A percentile compares a stretch with the other conserved stretches of the same genome.
Evolutionary conservation across 768 basidiomycete genomes (phyloP).

Genomic region (Cyclocybe cylindracea): DNA sequence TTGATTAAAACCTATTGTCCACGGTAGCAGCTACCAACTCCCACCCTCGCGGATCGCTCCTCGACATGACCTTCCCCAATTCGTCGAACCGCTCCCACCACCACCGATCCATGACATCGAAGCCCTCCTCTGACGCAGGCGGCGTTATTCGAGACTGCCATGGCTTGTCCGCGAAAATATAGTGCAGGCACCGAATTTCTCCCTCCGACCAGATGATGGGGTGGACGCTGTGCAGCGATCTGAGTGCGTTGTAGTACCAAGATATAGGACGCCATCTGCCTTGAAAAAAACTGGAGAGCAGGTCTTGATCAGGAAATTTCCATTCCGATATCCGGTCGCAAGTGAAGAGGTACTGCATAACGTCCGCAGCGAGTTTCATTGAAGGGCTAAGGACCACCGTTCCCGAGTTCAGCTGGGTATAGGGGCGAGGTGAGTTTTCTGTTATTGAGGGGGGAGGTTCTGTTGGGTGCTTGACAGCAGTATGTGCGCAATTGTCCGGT

Average conservation of each 20-base stretch:
- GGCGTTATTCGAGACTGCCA: constrained; percentile 62
- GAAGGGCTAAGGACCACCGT: constrained; percentile 86
- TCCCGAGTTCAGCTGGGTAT: constrained; percentile 88
- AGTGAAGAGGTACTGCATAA: constrained; percentile 58
- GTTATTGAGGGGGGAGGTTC: constrained; percentile 34
- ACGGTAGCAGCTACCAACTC: constrained; percentile 53
- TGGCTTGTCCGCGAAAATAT: constrained; percentile 85
- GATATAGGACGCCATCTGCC: constrained; percentile 78
- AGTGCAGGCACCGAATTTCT: constrained; percentile 85
- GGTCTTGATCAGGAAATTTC: constrained; percentile 90
- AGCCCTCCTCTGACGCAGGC: constrained; percentile 35
- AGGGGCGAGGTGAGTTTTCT: constrained; percentile 62
- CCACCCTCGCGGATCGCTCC: constrained; percentile 47
- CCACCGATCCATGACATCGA: constrained; percentile 62
- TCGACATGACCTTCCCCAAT: constrained; percentile 43
- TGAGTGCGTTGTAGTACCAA: constrained; percentile 92
- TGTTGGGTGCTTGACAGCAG: constrained; percentile 50
- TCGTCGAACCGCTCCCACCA: constrained; percentile 77
- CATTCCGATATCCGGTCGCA: constrained; percentile 41
- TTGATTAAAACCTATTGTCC: constrained; percentile 24
- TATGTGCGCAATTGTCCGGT: constrained; percentile 90
- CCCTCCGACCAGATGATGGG: constrained; percentile 79
- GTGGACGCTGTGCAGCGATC: constrained; percentile 79
- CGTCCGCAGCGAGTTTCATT: constrained; percentile 43
- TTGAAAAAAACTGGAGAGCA: constrained; percentile 78